phyloP scores from a whole-genome alignment of 2,329 filamentous ascomycete genomes.

The Alternaria consortialis region DNA sequence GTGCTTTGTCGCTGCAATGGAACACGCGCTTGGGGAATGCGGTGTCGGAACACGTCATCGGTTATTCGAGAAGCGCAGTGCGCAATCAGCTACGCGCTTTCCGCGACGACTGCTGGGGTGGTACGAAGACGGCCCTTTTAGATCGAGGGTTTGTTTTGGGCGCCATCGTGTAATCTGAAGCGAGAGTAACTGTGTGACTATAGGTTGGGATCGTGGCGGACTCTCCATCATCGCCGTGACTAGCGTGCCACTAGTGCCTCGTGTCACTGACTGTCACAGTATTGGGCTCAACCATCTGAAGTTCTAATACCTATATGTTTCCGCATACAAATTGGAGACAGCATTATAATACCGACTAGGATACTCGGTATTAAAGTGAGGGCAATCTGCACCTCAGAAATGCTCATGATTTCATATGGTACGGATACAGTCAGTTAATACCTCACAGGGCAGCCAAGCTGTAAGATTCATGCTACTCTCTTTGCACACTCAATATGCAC shows the following conservation, averaged over 20 bases:
- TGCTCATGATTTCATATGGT: neutral
- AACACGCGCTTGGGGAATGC: slow-evolving; percentile 1
- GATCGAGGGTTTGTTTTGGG: slow-evolving; percentile 7
- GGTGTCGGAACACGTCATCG: slow-evolving; percentile 16
- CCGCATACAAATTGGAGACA: neutral
- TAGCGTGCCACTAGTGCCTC: slow-evolving; percentile 8
- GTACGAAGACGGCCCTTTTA: neutral
- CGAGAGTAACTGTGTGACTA: slow-evolving; percentile 13
- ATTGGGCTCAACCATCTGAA: neutral
- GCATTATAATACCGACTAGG: neutral
- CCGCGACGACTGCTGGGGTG: neutral
- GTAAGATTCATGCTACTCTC: neutral
- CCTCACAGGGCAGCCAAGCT: neutral
- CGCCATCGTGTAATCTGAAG: slow-evolving; percentile 9
- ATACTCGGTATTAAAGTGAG: neutral
- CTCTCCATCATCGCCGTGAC: slow-evolving; percentile 3
- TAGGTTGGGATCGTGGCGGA: slow-evolving; percentile 9
- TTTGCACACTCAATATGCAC: neutral
- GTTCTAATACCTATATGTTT: neutral
- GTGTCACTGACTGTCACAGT: neutral
- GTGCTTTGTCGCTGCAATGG: slow-evolving; percentile 3
- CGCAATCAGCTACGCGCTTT: slow-evolving; percentile 2
- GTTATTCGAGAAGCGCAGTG: slow-evolving; percentile 7
- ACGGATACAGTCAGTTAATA: neutral
- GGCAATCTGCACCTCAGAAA: neutral